Conservation (phyloP, 2,329 filamentous ascomycete species). For the Ophiostoma ips region DNA sequence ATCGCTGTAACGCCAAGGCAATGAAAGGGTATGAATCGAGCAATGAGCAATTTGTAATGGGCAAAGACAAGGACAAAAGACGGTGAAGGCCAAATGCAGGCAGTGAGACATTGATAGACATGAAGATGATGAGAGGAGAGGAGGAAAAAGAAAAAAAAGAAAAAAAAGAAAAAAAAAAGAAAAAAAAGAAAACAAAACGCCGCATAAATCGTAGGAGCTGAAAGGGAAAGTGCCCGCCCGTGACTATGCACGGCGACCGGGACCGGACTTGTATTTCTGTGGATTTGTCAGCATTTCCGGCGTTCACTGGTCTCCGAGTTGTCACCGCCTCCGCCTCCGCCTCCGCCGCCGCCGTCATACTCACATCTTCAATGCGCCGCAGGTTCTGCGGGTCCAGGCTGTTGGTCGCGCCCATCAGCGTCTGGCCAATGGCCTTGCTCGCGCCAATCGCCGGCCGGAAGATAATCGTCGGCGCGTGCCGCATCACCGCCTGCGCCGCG, state of each 20-base stretch:
- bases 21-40: not conserved
- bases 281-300: not conserved
- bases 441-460: constrained; percentile 83
- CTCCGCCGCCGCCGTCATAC: no score
- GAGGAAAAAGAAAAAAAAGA: not conserved
- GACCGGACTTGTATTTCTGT: constrained; percentile 17
- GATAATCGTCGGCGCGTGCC: constrained; percentile 82
- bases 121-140: not conserved
- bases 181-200: not conserved
- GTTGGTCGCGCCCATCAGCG: constrained; percentile 84
- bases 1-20: constrained; percentile 1
- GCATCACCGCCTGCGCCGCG: constrained; percentile 63
- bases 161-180: not conserved
- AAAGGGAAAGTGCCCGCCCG: not conserved
- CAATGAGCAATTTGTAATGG: not conserved
- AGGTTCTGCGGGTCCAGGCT: constrained; percentile 72
- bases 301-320: no score
- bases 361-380: constrained; percentile 75
- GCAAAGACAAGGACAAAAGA: not conserved
- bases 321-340: no score
- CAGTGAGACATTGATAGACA: no score
- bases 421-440: constrained; percentile 76
- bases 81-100: no score
- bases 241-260: constrained; percentile 9
- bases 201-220: not conserved